Conservation (phyloP, 2,329 filamentous ascomycete genomes). For the Byssothecium circinans region DNA sequence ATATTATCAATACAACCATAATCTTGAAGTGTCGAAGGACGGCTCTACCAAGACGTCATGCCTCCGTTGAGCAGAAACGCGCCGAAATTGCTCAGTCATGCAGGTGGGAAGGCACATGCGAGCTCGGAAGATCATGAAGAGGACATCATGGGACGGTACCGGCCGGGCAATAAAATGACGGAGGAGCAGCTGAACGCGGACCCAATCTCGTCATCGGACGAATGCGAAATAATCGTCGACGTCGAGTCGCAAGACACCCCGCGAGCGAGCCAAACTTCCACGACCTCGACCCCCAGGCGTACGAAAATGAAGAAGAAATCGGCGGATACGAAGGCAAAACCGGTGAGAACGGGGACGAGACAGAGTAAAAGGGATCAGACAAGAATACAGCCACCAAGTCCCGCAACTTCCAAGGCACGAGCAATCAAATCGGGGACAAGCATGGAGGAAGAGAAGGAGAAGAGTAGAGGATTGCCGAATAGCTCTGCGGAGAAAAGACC, state of each 20-base stretch:
- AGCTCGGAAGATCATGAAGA: constrained; percentile 42
- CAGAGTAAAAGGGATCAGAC: not conserved
- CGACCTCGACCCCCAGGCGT: not conserved
- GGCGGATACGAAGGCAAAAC: not conserved
- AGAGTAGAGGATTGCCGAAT: constrained; percentile 2
- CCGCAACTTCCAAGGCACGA: constrained; percentile 14
- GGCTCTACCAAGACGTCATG: no score
- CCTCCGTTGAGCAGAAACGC: constrained; percentile 11
- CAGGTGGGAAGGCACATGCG: constrained; percentile 41
- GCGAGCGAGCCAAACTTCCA: constrained; percentile 1
- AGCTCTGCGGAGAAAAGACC: constrained; percentile 8
- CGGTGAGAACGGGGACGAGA: constrained; percentile 3
- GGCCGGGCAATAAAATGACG: not conserved
- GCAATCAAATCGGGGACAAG: constrained; percentile 10
- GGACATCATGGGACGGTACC: not conserved
- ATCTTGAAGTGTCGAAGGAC: no score
- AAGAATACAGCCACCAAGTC: constrained; percentile 2
- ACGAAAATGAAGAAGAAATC: not conserved
- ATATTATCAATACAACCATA: no score
- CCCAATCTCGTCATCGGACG: constrained; percentile 27
- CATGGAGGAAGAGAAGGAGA: constrained; percentile 21
- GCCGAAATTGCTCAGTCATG: constrained; percentile 30
- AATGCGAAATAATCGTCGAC: constrained; percentile 10
- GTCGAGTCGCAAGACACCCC: not conserved
- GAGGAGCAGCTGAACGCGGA: constrained; percentile 21